These are phyloP conservation scores for Orbilia brochopaga DNA, from an alignment of 2,329 filamentous ascomycete species.

Conservation along the genomic window DNA sequence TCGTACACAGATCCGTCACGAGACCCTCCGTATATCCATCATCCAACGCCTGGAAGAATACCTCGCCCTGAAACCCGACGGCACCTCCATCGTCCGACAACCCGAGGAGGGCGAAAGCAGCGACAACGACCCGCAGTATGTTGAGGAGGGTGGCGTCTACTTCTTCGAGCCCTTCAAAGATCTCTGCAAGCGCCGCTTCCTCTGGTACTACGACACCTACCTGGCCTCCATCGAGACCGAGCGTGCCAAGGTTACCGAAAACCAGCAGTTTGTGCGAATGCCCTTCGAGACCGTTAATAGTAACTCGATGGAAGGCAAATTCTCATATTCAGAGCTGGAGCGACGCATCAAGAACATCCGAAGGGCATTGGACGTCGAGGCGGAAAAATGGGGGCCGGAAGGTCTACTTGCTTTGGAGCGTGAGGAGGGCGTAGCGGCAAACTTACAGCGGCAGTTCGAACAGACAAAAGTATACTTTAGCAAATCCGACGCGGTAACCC, in stretches of 20 bases:
- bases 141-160: conserved; percentile 44
- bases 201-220: conserved; percentile 96
- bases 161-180: conserved; percentile 85
- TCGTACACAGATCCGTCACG: conserved; percentile 76
- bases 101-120: conserved; percentile 56
- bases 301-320: conserved; percentile 85
- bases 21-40: conserved; percentile 83
- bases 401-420: conserved; percentile 69
- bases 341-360: conserved; percentile 73
- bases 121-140: conserved; percentile 58
- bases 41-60: conserved; percentile 84
- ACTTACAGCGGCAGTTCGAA: conserved; percentile 81
- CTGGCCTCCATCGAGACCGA: conserved; percentile 72
- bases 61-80: conserved; percentile 68
- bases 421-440: conserved; percentile 78
- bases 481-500: conserved; percentile 69
- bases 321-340: conserved; percentile 78
- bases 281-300: conserved; percentile 74
- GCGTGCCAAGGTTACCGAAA: conserved; percentile 67
- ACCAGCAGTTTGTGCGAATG: conserved; percentile 75
- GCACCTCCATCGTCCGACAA: conserved; percentile 57
- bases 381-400: conserved; percentile 71
- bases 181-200: conserved; percentile 84
- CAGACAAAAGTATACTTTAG: conserved; percentile 80
- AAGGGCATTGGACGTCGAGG: conserved; percentile 73